phyloP scores from a whole-genome alignment of 75 land plant species.

The Cunninghamia lanceolata region DNA sequence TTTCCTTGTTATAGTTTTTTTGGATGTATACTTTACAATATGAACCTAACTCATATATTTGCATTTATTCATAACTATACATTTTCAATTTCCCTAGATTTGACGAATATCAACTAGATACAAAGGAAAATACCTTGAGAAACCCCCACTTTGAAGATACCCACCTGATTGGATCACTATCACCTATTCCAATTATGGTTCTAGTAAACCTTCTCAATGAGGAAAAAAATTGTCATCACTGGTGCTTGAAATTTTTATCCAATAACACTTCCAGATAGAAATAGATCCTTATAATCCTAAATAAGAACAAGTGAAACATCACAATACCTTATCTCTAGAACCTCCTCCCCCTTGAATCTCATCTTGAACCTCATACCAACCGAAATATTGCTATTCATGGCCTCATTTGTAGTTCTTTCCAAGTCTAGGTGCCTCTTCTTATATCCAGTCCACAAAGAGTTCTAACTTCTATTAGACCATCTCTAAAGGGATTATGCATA shows the following conservation, averaged over 20 bases:
- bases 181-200: conserved; percentile 41
- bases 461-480: too few species aligned
- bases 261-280: not conserved
- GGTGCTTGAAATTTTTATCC: not conserved
- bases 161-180: conserved; percentile 31
- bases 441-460: too few species aligned
- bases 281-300: conserved; percentile 8
- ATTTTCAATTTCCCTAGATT: not conserved
- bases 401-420: too few species aligned
- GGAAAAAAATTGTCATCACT: not conserved
- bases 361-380: conserved; percentile 60
- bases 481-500: too few species aligned
- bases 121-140: conserved; percentile 26
- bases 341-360: conserved; percentile 87
- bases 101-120: not conserved
- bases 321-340: conserved; percentile 73
- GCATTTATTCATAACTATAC: not conserved
- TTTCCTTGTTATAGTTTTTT: too few species aligned
- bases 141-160: conserved; percentile 37
- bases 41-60: too few species aligned
- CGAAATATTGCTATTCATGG: conserved; percentile 30
- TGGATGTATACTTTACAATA: too few species aligned
- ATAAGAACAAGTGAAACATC: conserved; percentile 13
- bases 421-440: too few species aligned
- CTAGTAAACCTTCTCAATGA: conserved; percentile 26